Evolutionary conservation across 306 rosid genomes (phyloP).

Genomic region (Lotus japonicus): DNA sequence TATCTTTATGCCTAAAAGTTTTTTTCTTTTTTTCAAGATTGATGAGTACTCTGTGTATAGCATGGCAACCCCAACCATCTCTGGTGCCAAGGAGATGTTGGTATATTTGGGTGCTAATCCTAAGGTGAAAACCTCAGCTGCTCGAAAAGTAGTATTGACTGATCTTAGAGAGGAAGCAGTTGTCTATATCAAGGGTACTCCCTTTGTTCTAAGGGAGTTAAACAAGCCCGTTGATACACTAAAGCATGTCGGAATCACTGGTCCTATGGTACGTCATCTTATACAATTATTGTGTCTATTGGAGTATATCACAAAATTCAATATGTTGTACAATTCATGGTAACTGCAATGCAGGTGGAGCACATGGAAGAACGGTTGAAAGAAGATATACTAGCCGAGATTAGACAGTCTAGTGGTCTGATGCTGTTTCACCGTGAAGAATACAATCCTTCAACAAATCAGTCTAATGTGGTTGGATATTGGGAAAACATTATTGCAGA

Average conservation of each 20-base stretch:
- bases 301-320: slow-evolving; percentile 17
- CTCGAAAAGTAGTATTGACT: slow-evolving; percentile 58
- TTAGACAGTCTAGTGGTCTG: slow-evolving; percentile 64
- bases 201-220: slow-evolving; percentile 84
- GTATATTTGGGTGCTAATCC: slow-evolving; percentile 56
- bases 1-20: slow-evolving; percentile 7
- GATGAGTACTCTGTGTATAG: slow-evolving; percentile 80
- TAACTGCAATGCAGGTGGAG: slow-evolving; percentile 62
- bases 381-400: slow-evolving; percentile 78
- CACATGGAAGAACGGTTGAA: slow-evolving; percentile 81
- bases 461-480: slow-evolving; percentile 69
- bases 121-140: slow-evolving; percentile 29
- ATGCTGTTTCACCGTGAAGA: slow-evolving; percentile 89
- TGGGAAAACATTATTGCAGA: slow-evolving; percentile 69
- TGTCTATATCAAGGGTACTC: slow-evolving; percentile 73
- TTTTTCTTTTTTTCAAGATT: slow-evolving; percentile 41
- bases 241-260: slow-evolving; percentile 87
- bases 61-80: slow-evolving; percentile 87
- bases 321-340: slow-evolving; percentile 19
- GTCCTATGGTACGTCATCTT: slow-evolving; percentile 59
- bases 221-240: slow-evolving; percentile 86
- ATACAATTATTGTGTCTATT: slow-evolving; percentile 11
- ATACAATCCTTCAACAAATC: slow-evolving; percentile 55
- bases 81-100: slow-evolving; percentile 88
- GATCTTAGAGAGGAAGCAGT: slow-evolving; percentile 88